These are phyloP conservation scores for Balakata baccata DNA, from an alignment of 345 rosid species.

Conservation along the genomic window DNA sequence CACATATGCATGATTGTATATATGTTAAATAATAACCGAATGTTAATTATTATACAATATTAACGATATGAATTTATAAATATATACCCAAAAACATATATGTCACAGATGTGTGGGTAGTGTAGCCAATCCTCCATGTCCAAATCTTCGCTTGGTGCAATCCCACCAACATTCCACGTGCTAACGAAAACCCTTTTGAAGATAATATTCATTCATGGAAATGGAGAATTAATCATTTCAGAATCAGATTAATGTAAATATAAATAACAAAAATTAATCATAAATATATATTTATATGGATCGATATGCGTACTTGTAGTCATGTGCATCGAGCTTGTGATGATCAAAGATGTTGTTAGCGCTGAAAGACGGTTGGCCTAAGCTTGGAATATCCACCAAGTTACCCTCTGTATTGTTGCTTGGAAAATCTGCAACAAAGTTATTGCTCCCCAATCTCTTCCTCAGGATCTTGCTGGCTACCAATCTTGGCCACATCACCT, in stretches of 20 bases:
- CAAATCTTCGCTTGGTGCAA: conserved; percentile 54
- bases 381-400: conserved; percentile 29
- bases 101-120: conserved; percentile 46
- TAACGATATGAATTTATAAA: not conserved
- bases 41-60: not conserved
- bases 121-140: conserved; percentile 67
- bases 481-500: conserved; percentile 81
- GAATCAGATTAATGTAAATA: not conserved
- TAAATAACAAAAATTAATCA: not conserved
- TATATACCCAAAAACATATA: conserved; percentile 74
- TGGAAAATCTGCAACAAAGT: conserved; percentile 74
- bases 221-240: not conserved
- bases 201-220: no score
- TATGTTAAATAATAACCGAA: not conserved
- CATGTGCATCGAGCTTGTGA: conserved; percentile 33
- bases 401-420: conserved; percentile 21
- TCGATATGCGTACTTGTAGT: conserved; percentile 44
- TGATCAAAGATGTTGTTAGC: conserved; percentile 34
- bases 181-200: conserved; percentile 57
- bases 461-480: conserved; percentile 64
- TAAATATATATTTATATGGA: not conserved
- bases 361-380: conserved; percentile 29
- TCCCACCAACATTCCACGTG: conserved; percentile 91
- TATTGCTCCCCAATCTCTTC: conserved; percentile 62
- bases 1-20: not conserved